Percentiles rank a stretch among this genome's conserved stretches.
These are phyloP conservation scores for Naganishia randhawae DNA, from an alignment of 768 basidiomycete species.

Conservation along the genomic window DNA sequence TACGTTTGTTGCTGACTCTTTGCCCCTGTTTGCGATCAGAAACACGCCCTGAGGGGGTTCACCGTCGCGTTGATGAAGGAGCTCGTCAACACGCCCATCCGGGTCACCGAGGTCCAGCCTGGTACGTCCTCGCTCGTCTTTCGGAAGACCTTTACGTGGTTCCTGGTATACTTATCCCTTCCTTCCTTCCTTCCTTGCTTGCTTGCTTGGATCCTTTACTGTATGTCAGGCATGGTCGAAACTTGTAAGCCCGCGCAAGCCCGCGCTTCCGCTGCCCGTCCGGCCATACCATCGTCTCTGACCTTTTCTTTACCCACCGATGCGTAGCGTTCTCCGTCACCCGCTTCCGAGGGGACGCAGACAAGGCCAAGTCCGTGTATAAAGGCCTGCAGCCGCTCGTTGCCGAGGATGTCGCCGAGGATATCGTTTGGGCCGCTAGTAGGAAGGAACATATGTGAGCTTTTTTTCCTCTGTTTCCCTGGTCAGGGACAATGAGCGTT, in stretches of 20 bases:
- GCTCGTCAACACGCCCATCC: slow-evolving; percentile 84
- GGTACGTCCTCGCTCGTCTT: slow-evolving; percentile 50
- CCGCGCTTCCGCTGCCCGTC: neutral
- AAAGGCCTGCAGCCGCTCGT: slow-evolving; percentile 68
- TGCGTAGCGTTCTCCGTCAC: slow-evolving; percentile 71
- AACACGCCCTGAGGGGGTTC: slow-evolving; percentile 70
- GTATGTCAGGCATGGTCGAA: slow-evolving; percentile 10
- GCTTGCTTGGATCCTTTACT: neutral
- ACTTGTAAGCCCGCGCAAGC: neutral
- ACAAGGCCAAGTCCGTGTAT: slow-evolving; percentile 83
- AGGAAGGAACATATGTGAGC: slow-evolving; percentile 32
- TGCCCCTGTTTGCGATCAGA: slow-evolving; percentile 22
- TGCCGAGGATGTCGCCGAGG: slow-evolving; percentile 84
- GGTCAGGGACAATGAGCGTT: neutral
- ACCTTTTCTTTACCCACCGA: neutral
- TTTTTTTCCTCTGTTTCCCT: neutral
- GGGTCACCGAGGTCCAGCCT: slow-evolving; percentile 91
- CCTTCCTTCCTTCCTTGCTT: neutral
- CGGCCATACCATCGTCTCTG: too few relatives aligned
- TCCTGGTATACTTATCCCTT: neutral
- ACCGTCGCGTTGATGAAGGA: slow-evolving; percentile 75
- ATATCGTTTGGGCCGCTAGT: slow-evolving; percentile 90
- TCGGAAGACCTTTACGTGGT: neutral
- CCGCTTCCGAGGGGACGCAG: slow-evolving; percentile 78
- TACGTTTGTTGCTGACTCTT: neutral